These are phyloP conservation scores for Entamoeba invadens DNA, from an alignment of 208 protist genomes.

Conservation along the genomic window DNA sequence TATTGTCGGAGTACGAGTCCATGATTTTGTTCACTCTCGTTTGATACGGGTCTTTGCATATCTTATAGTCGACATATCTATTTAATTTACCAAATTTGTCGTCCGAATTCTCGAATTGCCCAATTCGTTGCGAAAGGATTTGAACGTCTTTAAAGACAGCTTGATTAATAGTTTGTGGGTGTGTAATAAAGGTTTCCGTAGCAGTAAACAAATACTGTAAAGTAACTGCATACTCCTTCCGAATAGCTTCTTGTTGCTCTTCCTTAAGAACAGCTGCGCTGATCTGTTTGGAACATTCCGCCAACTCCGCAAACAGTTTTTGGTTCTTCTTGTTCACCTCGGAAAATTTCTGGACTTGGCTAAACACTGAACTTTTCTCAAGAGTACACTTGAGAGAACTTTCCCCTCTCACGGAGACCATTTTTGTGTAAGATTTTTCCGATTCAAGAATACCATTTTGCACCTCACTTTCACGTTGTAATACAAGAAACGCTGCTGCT, in stretches of 20 bases:
- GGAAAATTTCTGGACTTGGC: background rate
- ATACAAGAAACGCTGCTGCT: background rate
- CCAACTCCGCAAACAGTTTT: background rate
- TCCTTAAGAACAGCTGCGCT: background rate
- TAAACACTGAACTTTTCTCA: background rate
- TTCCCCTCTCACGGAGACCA: too few relatives aligned
- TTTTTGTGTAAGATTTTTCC: background rate
- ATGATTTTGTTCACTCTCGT: background rate
- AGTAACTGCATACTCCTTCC: background rate
- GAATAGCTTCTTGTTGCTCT: background rate
- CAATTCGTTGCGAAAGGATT: background rate
- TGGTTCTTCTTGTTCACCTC: background rate
- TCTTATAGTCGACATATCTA: background rate
- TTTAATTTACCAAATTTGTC: background rate
- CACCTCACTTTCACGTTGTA: background rate
- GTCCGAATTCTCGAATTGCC: background rate
- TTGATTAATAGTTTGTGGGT: background rate
- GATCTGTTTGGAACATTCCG: background rate
- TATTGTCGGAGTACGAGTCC: background rate
- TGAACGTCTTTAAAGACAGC: background rate
- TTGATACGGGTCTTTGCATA: background rate
- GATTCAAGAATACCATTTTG: background rate
- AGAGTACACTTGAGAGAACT: background rate
- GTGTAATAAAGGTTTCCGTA: background rate
- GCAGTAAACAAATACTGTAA: background rate